Evolutionary conservation across 2,329 filamentous ascomycete genomes (phyloP).

Genomic region (Aspergillus chevalieri): DNA sequence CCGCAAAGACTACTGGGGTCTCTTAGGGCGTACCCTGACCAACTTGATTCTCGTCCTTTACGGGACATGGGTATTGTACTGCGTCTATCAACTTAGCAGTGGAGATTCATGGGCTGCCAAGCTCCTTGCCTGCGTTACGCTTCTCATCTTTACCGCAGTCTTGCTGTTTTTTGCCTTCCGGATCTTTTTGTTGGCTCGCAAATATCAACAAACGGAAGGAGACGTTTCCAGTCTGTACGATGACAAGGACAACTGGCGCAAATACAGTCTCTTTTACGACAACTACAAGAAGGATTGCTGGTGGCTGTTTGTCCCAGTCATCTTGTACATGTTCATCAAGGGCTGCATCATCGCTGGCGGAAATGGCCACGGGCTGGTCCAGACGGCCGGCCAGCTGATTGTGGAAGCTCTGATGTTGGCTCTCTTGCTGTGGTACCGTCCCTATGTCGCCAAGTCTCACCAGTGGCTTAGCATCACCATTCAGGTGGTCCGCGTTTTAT

Average conservation of each 20-base stretch:
- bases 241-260: conserved; percentile 83
- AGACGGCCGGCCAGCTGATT: conserved; percentile 71
- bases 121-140: conserved; percentile 70
- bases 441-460: conserved; percentile 77
- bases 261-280: conserved; percentile 97
- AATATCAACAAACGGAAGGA: conserved; percentile 69
- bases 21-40: conserved; percentile 81
- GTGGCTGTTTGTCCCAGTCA: conserved; percentile 91
- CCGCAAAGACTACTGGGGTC: conserved; percentile 93
- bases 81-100: conserved; percentile 87
- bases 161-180: conserved; percentile 78
- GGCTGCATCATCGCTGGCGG: conserved; percentile 78
- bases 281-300: conserved; percentile 90
- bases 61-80: conserved; percentile 92
- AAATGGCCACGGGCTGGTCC: conserved; percentile 76
- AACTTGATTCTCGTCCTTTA: conserved; percentile 87
- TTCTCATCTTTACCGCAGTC: conserved; percentile 71
- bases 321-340: conserved; percentile 85
- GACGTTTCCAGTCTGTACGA: conserved; percentile 71
- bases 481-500: conserved; percentile 80
- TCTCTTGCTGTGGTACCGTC: conserved; percentile 75
- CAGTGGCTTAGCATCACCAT: conserved; percentile 94
- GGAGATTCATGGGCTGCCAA: conserved; percentile 95
- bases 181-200: conserved; percentile 70
- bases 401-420: conserved; percentile 75